phyloP scores from a whole-genome alignment of 2,329 filamentous ascomycete species.

The Acrocalymma vagum region DNA sequence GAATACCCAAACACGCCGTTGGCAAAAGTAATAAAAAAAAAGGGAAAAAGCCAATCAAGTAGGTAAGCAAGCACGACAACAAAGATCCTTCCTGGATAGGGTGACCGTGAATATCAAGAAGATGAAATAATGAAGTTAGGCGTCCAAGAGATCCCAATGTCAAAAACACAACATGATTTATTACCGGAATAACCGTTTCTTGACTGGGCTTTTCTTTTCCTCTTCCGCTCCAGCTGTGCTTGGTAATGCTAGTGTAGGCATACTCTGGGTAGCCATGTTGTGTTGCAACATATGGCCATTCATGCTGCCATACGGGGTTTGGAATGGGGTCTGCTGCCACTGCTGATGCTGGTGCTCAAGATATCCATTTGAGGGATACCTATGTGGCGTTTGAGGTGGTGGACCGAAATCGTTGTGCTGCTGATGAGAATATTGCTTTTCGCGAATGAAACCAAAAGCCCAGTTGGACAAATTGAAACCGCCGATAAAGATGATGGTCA shows the following conservation, averaged over 20 bases:
- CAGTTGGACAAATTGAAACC: constrained; percentile 67
- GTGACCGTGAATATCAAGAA: no score
- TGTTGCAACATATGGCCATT: constrained; percentile 29
- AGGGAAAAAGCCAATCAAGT: no score
- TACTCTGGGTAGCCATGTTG: constrained; percentile 34
- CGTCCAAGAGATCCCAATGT: no score
- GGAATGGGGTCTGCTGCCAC: constrained; percentile 31
- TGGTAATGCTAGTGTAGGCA: constrained; percentile 31
- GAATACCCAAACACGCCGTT: no score
- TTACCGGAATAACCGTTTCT: constrained; percentile 28
- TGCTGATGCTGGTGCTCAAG: constrained; percentile 27
- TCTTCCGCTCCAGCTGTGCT: constrained; percentile 13
- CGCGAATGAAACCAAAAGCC: constrained; percentile 65
- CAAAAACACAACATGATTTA: no score
- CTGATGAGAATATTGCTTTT: constrained; percentile 31
- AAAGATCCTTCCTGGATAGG: no score
- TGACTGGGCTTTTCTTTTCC: constrained; percentile 26
- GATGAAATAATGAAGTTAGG: no score
- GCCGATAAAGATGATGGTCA: constrained; percentile 56
- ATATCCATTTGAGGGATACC: constrained; percentile 28
- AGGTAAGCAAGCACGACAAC: no score
- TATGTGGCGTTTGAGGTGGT: constrained; percentile 41
- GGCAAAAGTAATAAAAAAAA: no score
- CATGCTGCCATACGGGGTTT: constrained; percentile 33
- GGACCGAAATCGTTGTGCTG: constrained; percentile 29